A percentile compares a stretch with the other conserved stretches of the same genome.
Conservation (phyloP, 1,284 basidiomycete genomes). For the Sphaerobolus stellatus region DNA sequence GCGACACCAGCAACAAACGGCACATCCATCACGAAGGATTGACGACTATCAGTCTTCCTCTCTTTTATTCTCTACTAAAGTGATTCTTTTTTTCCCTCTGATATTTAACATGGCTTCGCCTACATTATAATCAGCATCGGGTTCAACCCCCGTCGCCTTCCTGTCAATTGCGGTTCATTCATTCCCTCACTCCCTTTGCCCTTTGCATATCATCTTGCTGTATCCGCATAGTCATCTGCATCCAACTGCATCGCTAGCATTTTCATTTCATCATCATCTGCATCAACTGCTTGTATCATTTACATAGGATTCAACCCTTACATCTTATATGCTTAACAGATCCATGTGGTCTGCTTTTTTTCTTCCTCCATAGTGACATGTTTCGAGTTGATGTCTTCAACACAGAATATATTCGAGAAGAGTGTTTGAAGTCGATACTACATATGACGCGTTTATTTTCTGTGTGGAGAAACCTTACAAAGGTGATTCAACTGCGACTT, state of each 20-base stretch:
- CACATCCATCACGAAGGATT: conserved; percentile 21
- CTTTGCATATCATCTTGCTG: conserved; percentile 17
- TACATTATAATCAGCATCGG: conserved; percentile 42
- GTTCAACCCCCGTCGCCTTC: conserved; percentile 72
- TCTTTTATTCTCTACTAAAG: not conserved
- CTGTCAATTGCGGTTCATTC: conserved; percentile 11
- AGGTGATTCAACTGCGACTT: too few relatives aligned
- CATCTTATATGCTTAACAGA: not conserved
- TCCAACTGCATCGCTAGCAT: conserved; percentile 30
- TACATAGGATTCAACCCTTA: conserved; percentile 8
- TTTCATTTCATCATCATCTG: too few relatives aligned
- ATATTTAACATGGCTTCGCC: conserved; percentile 9
- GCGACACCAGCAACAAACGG: conserved; percentile 34
- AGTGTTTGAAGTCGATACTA: too few relatives aligned
- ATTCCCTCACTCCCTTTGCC: conserved; percentile 20
- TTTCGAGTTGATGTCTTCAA: too few relatives aligned
- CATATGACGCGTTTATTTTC: too few relatives aligned
- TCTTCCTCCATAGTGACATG: too few relatives aligned
- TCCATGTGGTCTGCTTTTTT: too few relatives aligned
- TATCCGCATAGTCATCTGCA: conserved; percentile 22
- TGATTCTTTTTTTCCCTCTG: conserved; percentile 7
- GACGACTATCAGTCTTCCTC: not conserved
- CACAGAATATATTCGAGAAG: too few relatives aligned
- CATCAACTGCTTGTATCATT: too few relatives aligned
- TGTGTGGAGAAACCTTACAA: too few relatives aligned